phyloP scores from a whole-genome alignment of 352 stramenopile species.

The Elongisporangium prolatum region DNA sequence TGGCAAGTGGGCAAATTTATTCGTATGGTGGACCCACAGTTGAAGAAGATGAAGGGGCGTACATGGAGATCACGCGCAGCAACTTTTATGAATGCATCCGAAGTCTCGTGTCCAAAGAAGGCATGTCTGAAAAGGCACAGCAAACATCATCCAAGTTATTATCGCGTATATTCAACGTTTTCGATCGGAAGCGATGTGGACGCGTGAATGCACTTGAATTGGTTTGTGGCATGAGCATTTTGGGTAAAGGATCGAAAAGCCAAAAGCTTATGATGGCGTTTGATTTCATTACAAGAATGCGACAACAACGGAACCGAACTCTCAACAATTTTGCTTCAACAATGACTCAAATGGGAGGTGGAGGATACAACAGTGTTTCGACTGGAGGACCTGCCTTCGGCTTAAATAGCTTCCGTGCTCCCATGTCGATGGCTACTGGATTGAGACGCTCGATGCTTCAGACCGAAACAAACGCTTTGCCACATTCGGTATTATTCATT shows the following conservation, averaged over 20 bases:
- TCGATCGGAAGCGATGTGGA: slow-evolving; percentile 76
- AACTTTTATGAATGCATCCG: slow-evolving; percentile 88
- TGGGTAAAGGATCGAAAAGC: slow-evolving; percentile 81
- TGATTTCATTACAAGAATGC: slow-evolving; percentile 85
- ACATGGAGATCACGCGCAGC: slow-evolving; percentile 65
- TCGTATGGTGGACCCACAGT: slow-evolving; percentile 55
- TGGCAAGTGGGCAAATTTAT: slow-evolving; percentile 51
- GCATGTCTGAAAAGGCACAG: slow-evolving; percentile 79
- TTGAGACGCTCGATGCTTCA: slow-evolving; percentile 29
- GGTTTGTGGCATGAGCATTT: slow-evolving; percentile 81
- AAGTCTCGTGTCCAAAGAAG: slow-evolving; percentile 69
- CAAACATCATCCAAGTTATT: slow-evolving; percentile 83
- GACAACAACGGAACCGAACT: slow-evolving; percentile 66
- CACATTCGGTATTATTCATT: slow-evolving; percentile 80
- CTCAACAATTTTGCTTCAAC: slow-evolving; percentile 58
- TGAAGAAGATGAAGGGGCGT: slow-evolving; percentile 82
- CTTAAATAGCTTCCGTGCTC: slow-evolving; percentile 47
- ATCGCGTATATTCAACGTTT: slow-evolving; percentile 81
- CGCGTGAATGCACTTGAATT: slow-evolving; percentile 82
- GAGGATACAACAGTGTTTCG: slow-evolving; percentile 15
- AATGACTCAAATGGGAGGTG: slow-evolving; percentile 16
- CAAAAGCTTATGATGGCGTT: slow-evolving; percentile 85
- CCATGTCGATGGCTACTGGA: slow-evolving; percentile 20
- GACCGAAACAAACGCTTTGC: slow-evolving; percentile 56
- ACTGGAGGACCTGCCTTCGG: slow-evolving; percentile 34